phyloP scores from a whole-genome alignment of 495 filamentous ascomycete genomes.

The Staphylotrichum tortipilum region DNA sequence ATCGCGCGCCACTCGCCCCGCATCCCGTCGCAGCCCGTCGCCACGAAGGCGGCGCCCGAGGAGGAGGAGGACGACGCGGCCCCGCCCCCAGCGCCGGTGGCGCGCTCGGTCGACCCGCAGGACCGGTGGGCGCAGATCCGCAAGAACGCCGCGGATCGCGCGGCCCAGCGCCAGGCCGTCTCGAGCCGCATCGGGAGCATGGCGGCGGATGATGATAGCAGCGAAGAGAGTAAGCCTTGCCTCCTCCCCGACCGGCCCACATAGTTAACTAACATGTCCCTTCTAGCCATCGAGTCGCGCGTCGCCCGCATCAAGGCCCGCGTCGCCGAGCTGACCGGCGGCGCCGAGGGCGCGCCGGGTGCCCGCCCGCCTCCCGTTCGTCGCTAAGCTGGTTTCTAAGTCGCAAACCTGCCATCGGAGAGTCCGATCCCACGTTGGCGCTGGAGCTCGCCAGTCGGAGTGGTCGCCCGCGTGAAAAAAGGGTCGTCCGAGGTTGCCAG shows the following conservation, averaged over 20 bases:
- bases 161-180: conserved; percentile 46
- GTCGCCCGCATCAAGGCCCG: conserved; percentile 96
- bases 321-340: conserved; percentile 86
- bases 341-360: conserved; percentile 25
- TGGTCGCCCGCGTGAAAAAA: no score
- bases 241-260: no score
- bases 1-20: conserved; percentile 28
- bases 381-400: no score
- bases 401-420: neutral
- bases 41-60: no score
- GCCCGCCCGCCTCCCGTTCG: conserved; percentile 16
- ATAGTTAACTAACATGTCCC: conserved; percentile 25
- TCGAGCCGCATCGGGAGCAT: conserved; percentile 47
- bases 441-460: neutral
- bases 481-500: no score
- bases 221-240: conserved; percentile 79
- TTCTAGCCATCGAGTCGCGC: conserved; percentile 86
- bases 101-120: conserved; percentile 32
- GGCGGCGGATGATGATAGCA: conserved; percentile 78
- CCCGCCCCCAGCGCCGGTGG: neutral
- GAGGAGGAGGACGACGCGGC: neutral
- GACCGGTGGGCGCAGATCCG: conserved; percentile 93
- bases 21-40: no score
- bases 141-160: conserved; percentile 82
- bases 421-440: neutral